A percentile compares a stretch with the other conserved stretches of the same genome.
These are phyloP conservation scores for Russula foetens DNA, from an alignment of 768 basidiomycete genomes.

Conservation along the genomic window DNA sequence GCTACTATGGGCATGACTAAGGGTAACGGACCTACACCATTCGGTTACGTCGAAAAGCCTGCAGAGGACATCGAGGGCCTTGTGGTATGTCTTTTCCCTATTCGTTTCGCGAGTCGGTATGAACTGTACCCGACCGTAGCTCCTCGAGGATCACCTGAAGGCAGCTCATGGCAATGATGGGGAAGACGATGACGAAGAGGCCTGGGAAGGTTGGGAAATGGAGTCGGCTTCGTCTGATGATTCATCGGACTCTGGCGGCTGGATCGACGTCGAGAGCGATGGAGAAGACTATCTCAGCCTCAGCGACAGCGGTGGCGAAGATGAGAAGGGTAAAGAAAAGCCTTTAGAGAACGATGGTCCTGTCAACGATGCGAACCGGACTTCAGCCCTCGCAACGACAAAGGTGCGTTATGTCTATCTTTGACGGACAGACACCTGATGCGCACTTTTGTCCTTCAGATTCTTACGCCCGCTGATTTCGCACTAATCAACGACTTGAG, in stretches of 20 bases:
- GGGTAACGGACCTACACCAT: slow-evolving; percentile 65
- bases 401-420: slow-evolving; percentile 41
- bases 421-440: slow-evolving; percentile 1
- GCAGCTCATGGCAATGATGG: slow-evolving; percentile 55
- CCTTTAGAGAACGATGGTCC: slow-evolving; percentile 20
- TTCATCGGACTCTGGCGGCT: slow-evolving; percentile 53
- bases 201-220: slow-evolving; percentile 87
- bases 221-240: slow-evolving; percentile 59
- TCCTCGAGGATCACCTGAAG: slow-evolving; percentile 81
- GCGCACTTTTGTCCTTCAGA: slow-evolving; percentile 40
- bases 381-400: slow-evolving; percentile 69
- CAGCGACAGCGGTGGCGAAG: slow-evolving; percentile 81
- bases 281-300: slow-evolving; percentile 60
- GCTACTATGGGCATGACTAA: slow-evolving; percentile 68
- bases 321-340: slow-evolving; percentile 23
- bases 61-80: slow-evolving; percentile 88
- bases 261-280: slow-evolving; percentile 75
- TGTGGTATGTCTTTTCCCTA: slow-evolving; percentile 42
- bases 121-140: slow-evolving; percentile 34
- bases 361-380: slow-evolving; percentile 29
- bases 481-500: slow-evolving; percentile 84
- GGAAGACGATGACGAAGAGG: slow-evolving; percentile 54
- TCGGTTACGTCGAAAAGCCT: slow-evolving; percentile 68
- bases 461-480: slow-evolving; percentile 96
- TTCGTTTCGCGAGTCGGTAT: neutral